phyloP scores from a whole-genome alignment of 768 basidiomycete genomes.

The Lactifluus subvellereus region DNA sequence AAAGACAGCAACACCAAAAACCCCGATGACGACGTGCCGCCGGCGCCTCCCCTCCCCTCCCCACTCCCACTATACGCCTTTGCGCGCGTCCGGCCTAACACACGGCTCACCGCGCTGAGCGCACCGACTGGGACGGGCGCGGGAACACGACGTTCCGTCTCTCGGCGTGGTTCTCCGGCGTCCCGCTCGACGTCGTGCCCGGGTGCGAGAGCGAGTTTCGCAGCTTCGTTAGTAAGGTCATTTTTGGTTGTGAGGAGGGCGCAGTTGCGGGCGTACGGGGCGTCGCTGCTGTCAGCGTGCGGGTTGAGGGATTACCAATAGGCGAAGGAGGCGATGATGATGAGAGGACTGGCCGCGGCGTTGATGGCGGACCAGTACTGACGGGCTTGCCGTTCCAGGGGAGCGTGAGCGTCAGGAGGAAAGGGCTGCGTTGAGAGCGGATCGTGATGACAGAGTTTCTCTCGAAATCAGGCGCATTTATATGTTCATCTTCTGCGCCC shows the following conservation, averaged over 20 bases:
- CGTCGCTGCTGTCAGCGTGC: constrained; percentile 16
- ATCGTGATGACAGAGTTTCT: too few relatives aligned
- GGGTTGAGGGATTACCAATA: constrained; percentile 12
- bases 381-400: constrained; percentile 22
- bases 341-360: neutral
- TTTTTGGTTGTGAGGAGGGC: constrained; percentile 11
- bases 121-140: constrained; percentile 38
- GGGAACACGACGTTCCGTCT: constrained; percentile 54
- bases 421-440: neutral
- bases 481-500: too few relatives aligned
- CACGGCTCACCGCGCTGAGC: constrained; percentile 53
- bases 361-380: constrained; percentile 3
- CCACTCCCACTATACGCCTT: constrained; percentile 68
- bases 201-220: constrained; percentile 73
- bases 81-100: constrained; percentile 63
- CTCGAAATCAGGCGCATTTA: too few relatives aligned
- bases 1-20: too few relatives aligned
- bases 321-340: neutral
- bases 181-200: constrained; percentile 71
- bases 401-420: constrained; percentile 17
- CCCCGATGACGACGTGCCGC: constrained; percentile 33
- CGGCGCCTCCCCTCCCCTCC: constrained; percentile 48
- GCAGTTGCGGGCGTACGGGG: constrained; percentile 23
- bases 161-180: constrained; percentile 60
- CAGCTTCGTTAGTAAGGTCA: constrained; percentile 70